Conservation (phyloP, 2,329 filamentous ascomycete species). For the Claviceps sp. region DNA sequence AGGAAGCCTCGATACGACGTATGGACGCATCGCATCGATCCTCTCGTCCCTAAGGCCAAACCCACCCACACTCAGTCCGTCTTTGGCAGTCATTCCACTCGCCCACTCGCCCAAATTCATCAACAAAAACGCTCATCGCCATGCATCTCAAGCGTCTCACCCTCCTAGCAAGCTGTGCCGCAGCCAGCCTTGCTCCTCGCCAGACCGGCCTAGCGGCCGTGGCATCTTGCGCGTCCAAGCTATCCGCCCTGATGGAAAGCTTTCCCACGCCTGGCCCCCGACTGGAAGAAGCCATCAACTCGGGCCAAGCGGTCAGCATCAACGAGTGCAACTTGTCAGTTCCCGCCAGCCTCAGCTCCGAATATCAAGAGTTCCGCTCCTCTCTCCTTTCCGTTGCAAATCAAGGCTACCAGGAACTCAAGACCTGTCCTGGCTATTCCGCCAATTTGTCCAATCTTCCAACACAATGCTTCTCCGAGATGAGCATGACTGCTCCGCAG, state of each 20-base stretch:
- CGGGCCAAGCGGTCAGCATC: background rate
- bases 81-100: background rate
- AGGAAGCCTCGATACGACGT: background rate
- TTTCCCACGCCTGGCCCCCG: background rate
- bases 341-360: background rate
- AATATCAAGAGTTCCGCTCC: background rate
- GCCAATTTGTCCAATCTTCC: too few relatives aligned
- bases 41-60: background rate
- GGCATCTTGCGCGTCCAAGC: background rate
- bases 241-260: background rate
- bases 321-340: background rate
- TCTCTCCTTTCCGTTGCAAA: background rate
- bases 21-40: background rate
- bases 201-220: background rate
- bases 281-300: background rate
- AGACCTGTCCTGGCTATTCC: too few relatives aligned
- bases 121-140: background rate
- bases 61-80: background rate
- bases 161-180: background rate
- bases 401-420: background rate
- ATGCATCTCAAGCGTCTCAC: background rate
- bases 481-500: too few relatives aligned
- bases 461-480: too few relatives aligned
- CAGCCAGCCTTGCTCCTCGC: background rate
- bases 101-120: too few relatives aligned